Percentiles rank a stretch among this genome's conserved stretches.
These are phyloP conservation scores for Talaromyces sp. DNA, from an alignment of 2,329 filamentous ascomycete genomes.

Conservation along the genomic window DNA sequence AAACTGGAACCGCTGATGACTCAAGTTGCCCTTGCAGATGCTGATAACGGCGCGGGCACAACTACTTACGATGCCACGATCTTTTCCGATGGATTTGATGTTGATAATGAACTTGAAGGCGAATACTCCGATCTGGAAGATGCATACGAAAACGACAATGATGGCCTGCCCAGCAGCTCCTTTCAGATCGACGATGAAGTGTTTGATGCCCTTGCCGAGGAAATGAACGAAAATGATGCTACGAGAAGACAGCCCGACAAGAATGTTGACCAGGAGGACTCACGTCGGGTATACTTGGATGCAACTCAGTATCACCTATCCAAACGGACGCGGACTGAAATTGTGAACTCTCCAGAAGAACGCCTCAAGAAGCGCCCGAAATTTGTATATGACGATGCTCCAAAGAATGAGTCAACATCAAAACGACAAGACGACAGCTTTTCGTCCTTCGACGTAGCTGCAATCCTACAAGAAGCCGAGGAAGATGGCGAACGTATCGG, in stretches of 20 bases:
- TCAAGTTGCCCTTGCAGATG: slow-evolving; percentile 23
- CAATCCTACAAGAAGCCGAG: slow-evolving; percentile 13
- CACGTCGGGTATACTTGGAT: not conserved
- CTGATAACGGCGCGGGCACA: slow-evolving; percentile 34
- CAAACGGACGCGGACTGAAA: not conserved
- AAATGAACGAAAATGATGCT: not conserved
- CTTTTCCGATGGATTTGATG: slow-evolving; percentile 46
- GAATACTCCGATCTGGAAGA: slow-evolving; percentile 29
- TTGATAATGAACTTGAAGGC: slow-evolving; percentile 45
- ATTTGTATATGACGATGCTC: not conserved
- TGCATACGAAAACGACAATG: slow-evolving; percentile 22
- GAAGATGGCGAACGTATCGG: slow-evolving; percentile 8
- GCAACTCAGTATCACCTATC: not conserved
- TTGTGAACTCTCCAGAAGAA: not conserved
- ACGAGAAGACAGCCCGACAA: not conserved
- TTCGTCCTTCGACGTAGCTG: slow-evolving; percentile 17
- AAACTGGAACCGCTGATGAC: slow-evolving; percentile 49
- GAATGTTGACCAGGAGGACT: not conserved
- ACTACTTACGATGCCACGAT: slow-evolving; percentile 66
- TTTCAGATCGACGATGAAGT: slow-evolving; percentile 21
- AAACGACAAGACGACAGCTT: slow-evolving; percentile 5
- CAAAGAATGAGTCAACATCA: not conserved
- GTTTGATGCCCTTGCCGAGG: not conserved
- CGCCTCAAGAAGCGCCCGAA: slow-evolving; percentile 5
- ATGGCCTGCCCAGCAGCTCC: slow-evolving; percentile 20